Percentiles rank a stretch among this genome's conserved stretches.
Conservation (phyloP, 1,284 basidiomycete species). For the Mycosarcoma maydis region DNA sequence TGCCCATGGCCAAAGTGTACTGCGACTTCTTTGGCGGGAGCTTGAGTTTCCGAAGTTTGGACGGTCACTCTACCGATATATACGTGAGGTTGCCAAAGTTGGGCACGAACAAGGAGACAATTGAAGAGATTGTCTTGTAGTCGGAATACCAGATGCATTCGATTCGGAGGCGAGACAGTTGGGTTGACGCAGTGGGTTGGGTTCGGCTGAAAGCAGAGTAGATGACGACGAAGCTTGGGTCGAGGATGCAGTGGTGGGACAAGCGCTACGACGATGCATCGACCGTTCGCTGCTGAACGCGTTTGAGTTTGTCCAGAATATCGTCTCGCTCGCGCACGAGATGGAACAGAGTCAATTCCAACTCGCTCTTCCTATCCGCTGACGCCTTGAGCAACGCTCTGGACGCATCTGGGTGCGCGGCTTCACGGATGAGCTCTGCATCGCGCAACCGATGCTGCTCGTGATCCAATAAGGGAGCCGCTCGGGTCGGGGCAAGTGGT, state of each 20-base stretch:
- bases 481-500: constrained; percentile 12
- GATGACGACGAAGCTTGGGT: no score
- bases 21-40: constrained; percentile 74
- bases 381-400: no score
- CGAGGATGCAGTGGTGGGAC: no score
- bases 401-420: no score
- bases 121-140: constrained; percentile 49
- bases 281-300: constrained; percentile 22
- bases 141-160: not conserved
- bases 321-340: constrained; percentile 46
- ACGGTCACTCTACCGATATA: constrained; percentile 70
- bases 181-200: not conserved
- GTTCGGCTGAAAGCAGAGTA: no score
- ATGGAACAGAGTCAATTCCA: constrained; percentile 40
- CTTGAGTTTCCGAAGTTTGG: constrained; percentile 80
- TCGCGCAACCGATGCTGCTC: not conserved
- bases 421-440: not conserved
- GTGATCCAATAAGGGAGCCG: constrained; percentile 5
- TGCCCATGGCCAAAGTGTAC: constrained; percentile 61
- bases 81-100: constrained; percentile 78
- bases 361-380: constrained; percentile 12
- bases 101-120: constrained; percentile 80
- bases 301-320: constrained; percentile 44
- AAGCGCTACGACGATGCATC: constrained; percentile 1
- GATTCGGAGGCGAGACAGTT: not conserved